These are phyloP conservation scores for Linderina pennispora DNA, from an alignment of 192 early-diverging fungal species.

Conservation along the genomic window DNA sequence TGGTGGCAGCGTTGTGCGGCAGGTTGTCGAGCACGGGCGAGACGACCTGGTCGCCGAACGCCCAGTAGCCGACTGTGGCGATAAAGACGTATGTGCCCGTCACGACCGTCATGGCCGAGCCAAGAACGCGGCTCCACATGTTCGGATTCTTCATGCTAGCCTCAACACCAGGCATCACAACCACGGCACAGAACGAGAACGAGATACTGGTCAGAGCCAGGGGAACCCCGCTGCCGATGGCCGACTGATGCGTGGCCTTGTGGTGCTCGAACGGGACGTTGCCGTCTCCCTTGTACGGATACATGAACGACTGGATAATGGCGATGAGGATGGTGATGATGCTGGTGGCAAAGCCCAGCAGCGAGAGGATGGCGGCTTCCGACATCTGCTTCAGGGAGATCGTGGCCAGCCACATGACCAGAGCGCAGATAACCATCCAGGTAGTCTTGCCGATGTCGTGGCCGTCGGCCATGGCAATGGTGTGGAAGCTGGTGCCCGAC, in stretches of 20 bases:
- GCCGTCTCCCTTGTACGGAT: slow-evolving; percentile 12
- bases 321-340: slow-evolving; percentile 61
- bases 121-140: slow-evolving; percentile 59
- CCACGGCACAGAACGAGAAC: slow-evolving; percentile 74
- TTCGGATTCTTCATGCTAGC: slow-evolving; percentile 63
- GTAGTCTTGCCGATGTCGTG: slow-evolving; percentile 34
- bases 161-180: slow-evolving; percentile 75
- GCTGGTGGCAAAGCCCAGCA: slow-evolving; percentile 70
- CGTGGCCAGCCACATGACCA: slow-evolving; percentile 61
- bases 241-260: slow-evolving; percentile 13
- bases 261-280: slow-evolving; percentile 36
- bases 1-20: slow-evolving; percentile 51
- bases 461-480: slow-evolving; percentile 40
- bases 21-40: slow-evolving; percentile 65
- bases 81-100: slow-evolving; percentile 60
- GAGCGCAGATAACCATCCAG: slow-evolving; percentile 62
- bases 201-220: slow-evolving; percentile 68
- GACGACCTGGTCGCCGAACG: slow-evolving; percentile 57
- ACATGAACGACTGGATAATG: slow-evolving; percentile 49
- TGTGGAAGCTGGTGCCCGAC: slow-evolving; percentile 58
- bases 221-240: slow-evolving; percentile 57
- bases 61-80: slow-evolving; percentile 65
- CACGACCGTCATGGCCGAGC: slow-evolving; percentile 56
- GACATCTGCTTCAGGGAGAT: slow-evolving; percentile 70
- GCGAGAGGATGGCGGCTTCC: slow-evolving; percentile 63